These are phyloP conservation scores for Pseudogymnoascus sp. DNA, from an alignment of 2,329 filamentous ascomycete species.

Conservation along the genomic window DNA sequence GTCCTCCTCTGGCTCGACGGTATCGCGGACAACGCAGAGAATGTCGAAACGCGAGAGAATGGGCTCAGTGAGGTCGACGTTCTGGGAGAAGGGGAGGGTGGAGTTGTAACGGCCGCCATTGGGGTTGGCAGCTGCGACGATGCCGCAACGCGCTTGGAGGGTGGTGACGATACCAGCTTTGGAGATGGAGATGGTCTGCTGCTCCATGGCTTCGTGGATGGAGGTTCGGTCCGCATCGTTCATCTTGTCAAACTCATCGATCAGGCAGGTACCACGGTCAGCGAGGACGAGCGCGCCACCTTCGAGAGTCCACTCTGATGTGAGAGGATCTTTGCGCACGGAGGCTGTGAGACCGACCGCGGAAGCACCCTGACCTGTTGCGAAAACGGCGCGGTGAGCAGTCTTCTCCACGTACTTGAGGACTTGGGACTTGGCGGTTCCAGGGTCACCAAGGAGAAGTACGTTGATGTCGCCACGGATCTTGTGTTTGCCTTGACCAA, in stretches of 20 bases:
- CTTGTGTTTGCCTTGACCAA: slow-evolving; percentile 77
- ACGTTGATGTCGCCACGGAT: slow-evolving; percentile 98
- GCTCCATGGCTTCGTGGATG: slow-evolving; percentile 99
- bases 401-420: slow-evolving; percentile 98
- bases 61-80: slow-evolving; percentile 93
- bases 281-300: slow-evolving; percentile 92
- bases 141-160: slow-evolving; percentile 88
- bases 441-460: slow-evolving; percentile 88
- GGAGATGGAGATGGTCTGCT: slow-evolving; percentile 98
- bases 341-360: slow-evolving; percentile 96
- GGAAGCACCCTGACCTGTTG: slow-evolving; percentile 92
- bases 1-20: slow-evolving; percentile 85
- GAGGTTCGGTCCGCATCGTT: slow-evolving; percentile 97
- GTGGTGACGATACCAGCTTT: slow-evolving; percentile 98
- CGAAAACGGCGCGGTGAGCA: slow-evolving; percentile 92
- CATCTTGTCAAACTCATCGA: slow-evolving; percentile 99
- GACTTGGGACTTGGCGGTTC: slow-evolving; percentile 95
- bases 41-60: slow-evolving; percentile 98
- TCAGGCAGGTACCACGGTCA: slow-evolving; percentile 89
- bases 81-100: slow-evolving; percentile 90
- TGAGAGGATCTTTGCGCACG: slow-evolving; percentile 89
- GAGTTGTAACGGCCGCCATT: slow-evolving; percentile 95
- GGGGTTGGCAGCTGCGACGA: slow-evolving; percentile 94
- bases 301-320: slow-evolving; percentile 94
- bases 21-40: slow-evolving; percentile 90